Evolutionary conservation across 805 yeast species (phyloP).

Genomic region (Metschnikowia gruessii): DNA sequence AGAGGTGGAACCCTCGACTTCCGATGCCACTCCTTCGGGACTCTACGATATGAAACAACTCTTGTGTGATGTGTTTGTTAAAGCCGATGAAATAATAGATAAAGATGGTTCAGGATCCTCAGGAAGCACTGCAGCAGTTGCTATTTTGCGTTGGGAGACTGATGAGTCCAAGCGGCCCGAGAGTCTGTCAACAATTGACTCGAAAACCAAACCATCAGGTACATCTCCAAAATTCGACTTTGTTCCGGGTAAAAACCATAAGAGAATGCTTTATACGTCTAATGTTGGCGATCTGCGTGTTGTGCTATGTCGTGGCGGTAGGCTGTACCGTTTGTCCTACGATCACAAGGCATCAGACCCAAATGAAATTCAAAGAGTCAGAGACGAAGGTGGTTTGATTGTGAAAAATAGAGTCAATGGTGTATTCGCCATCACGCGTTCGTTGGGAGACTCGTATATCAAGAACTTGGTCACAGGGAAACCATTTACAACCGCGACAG

Average conservation of each 20-base stretch:
- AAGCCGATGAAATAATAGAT: conserved; percentile 69
- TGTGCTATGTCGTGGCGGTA: conserved; percentile 70
- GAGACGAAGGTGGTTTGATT: conserved; percentile 78
- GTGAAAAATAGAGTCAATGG: conserved; percentile 94
- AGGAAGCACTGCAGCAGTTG: conserved; percentile 96
- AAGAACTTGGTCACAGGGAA: conserved; percentile 84
- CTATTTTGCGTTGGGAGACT: conserved; percentile 81
- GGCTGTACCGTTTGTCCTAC: conserved; percentile 76
- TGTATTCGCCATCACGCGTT: conserved; percentile 88
- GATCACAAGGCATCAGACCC: conserved; percentile 91
- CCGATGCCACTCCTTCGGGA: conserved; percentile 21
- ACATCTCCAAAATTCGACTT: conserved; percentile 40
- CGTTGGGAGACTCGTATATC: conserved; percentile 91
- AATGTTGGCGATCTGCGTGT: conserved; percentile 93
- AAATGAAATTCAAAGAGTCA: conserved; percentile 72
- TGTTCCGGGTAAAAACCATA: conserved; percentile 48
- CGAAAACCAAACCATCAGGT: conserved; percentile 2
- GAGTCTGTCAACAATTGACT: conserved; percentile 13
- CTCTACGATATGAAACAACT: conserved; percentile 59
- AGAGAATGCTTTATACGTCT: conserved; percentile 83
- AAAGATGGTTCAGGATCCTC: conserved; percentile 65
- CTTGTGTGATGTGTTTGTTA: conserved; percentile 64
- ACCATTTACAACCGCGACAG: conserved; percentile 90
- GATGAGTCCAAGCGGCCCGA: conserved; percentile 10
- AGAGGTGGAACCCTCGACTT: conserved; percentile 17